Base-by-base conservation (phyloP, 352 stramenopile species). In the Pythium guiyangense region DNA sequence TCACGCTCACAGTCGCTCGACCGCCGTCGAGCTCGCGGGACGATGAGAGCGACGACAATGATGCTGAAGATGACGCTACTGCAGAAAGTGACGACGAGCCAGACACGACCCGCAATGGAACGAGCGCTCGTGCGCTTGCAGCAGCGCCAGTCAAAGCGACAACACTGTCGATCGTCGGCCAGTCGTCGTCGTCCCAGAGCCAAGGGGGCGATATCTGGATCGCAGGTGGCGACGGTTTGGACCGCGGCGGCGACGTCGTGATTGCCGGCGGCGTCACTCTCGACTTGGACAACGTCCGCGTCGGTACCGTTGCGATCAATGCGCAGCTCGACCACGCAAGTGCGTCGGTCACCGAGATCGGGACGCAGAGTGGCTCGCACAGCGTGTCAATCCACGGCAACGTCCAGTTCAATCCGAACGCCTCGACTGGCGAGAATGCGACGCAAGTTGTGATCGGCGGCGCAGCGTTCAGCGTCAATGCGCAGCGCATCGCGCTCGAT, bases 281-380 rank as follows among this genome's bases (percentile, higher is more conserved):
- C 1, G 64, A 71, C 11, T 57, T 59, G 4, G 54, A 67, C 14
- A 66, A 69, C 2, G 35, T 49, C 29, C 48, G 57, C 52, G 66
- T 71, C 8, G 80, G 77, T 35, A 70, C 70, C 4, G 66, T 91
- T 1, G 54, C 63, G 25, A 78, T 91, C 54, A 91, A 91, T 47
- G 67, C 80, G 17, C 64, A 73, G 4, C 62, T 90, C 20, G 65
- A 80, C 2, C 53, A 67, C 8, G 52, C 65, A 2, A 69, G 57
- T 1, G 59, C 56, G n/a, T 90, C 80, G 6, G 34, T 69, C 26
- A 91, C 78, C 0, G 74, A 83, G 51, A 88, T 91, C 37, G 80
- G 80, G 35, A 80, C 72, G 4, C 68, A 85, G 25, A 71, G 77
- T 31, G 48, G 54, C 18, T 70, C 61, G 0, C 80, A 91, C 43